Evolutionary conservation across 2,329 filamentous ascomycete genomes (phyloP), one percentile per base, ranked within the genome.

Genomic region (Colletotrichum phormii): DNA sequence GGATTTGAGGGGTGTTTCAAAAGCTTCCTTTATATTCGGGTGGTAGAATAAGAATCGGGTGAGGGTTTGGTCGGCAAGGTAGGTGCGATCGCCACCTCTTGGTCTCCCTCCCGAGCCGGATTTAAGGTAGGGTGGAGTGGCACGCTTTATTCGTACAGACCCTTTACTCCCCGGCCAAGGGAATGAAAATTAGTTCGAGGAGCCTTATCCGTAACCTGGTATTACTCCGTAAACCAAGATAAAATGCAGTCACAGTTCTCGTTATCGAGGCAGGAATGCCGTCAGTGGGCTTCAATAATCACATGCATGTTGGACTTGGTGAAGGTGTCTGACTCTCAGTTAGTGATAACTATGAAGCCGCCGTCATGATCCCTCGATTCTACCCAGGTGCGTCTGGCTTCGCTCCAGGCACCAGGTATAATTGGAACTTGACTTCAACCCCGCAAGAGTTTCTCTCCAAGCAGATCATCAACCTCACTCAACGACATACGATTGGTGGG

Each of bases 401-500:
- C 5, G 75, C 77, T 6, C 54, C 77, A 9, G 75, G 75, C 26
- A 75, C 69, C 2, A 59, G 60, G 5, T 79, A 78, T 29, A 79
- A 86, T 75, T 83, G 84, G 77, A 82, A 81, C 57, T 82, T 86
- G 74, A 80, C 82, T 5, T 83, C 84, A 0, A 77, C 78, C 3
- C 78, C 83, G 0, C 84, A 86, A 57, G 73, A 78, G 0, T 73
- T 77, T 26, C 80, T 86, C 2, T 80, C 82, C 22, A 78, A 79
- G 3, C 80, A 83, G 4, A 74, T 78, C 2, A 80, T 86, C 24
- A 70, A 77, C 5, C 81, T 84, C 49, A 81, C 81, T 4, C 80
- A 85, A 5, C 85, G 84, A 3, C 84, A 85, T 49, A 82, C 84
- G 0, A 79, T 88, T 0, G 86, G 86, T 15, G 86, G 86, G 4